Base-by-base conservation (phyloP, 306 rosid species). In the Lathyrus sativus region DNA sequence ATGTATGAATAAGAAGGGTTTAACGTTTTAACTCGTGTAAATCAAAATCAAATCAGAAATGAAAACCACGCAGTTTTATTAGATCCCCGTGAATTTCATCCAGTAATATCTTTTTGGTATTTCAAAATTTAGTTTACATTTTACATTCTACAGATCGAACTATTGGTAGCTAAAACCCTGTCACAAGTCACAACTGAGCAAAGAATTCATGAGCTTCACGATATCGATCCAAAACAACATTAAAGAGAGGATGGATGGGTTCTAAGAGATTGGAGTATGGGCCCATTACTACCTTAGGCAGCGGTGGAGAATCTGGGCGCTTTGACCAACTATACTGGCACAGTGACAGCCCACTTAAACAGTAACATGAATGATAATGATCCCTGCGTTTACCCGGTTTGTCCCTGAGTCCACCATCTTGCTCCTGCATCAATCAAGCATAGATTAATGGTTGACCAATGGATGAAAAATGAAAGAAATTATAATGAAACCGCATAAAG, bases 311-410 rank as follows among this genome's bases (percentile, higher is more conserved):
- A 64, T 80, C 76, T 28, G 86, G 89, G 24, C 65, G 78, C 61
- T 83, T 77, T 7, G 93, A 82, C 79, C 58, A 49, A 68, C 89
- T 86, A 81, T 88, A 82, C 48, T 92, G 98, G 70, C 96, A 86
- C 59, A 86, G 45, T n/a, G 96, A 83, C 31, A 90, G 90, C 2
- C 98, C 98, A 39, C 98, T 92, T 67, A 92, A 69, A 80, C 96
- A 92, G 80, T 92, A 92, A 76, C 96, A 92, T 2, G 96, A 88
- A 76, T 92, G 98, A 73, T 90, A 92, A 65, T 75, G 86, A 81
- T 92, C 98, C 74, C 85, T 74, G 0, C 65, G 64, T 72, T 85
- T 88, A 61, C 98, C 90, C 2, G 96, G 98, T 67, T 92, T 92
- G 86, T 92, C 98, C 83, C 82, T 75, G 55, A 92, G 50, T 29